Base-by-base conservation (phyloP, 352 stramenopile genomes). In the Globisporangium takayamanum region DNA sequence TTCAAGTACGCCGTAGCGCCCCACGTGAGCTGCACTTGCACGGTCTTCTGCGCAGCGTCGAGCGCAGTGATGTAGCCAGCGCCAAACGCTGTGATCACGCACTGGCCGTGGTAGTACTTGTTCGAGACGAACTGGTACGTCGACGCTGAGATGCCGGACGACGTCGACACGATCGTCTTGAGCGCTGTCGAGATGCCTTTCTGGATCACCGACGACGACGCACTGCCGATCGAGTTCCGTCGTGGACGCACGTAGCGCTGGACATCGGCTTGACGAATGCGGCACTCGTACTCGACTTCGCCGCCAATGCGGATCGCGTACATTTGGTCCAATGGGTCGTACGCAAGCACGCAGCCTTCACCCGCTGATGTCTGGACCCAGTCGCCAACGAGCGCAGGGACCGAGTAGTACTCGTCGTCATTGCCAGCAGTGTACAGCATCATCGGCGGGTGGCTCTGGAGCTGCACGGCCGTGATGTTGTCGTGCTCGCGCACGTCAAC, bases 71-170 rank as follows among this genome's bases (percentile, higher is more conserved):
- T 88, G 36, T 69, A 70, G 14, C 80, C 82, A 3, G 76, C 63
- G 33, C 82, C 82, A 50, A 78, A 88, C 46, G 76, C 80, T 37
- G 82, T 90, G 57, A 90, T 72, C 54, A 92, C 82, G 30, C 68
- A 85, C 70, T 89, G 78, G 25, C 82, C 82, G 12, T 86, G 70
- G 57, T 85, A 78, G 59, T 87, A 89, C 53, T 79, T 83, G 65
- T 78, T 90, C 5, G 80, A 78, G 16, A 90, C 63, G 47, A 82
- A 86, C 36, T 78, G 70, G 45, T 74, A 80, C 33, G 71, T 77
- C 39, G 74, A 76, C 42, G 62, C 60, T 4, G 74, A 75, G 51
- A 81, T 59, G 2, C 64, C 71, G 36, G 74, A 74, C 11, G 81
- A 89, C 2, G 79, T 88, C 41, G 68, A 76, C 11, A 76, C 82